Base-by-base conservation (phyloP, 2,329 filamentous ascomycete genomes). In the Trematosphaeria pertusa region DNA sequence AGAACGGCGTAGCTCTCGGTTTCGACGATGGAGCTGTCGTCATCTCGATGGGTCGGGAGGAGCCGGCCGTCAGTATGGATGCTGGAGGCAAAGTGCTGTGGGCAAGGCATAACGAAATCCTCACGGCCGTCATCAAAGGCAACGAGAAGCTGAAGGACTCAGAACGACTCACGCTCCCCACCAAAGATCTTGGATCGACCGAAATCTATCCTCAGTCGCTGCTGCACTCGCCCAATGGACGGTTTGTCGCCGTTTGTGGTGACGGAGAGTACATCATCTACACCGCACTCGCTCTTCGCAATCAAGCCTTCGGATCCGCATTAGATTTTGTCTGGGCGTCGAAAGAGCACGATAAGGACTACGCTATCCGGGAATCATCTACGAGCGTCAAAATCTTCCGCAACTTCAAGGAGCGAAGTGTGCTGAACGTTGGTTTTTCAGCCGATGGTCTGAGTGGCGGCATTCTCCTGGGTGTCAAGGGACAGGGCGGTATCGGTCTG, bases 201-300 rank as follows among this genome's bases (percentile, higher is more conserved):
- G 94, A 99, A 76, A 87, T 99, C 33, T 99, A 97, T 73, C 94
- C 94, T 1, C 92, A 97, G 69, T 96, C 91, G 0, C 82, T 99
- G 40, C 83, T 91, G 26, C 94, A 99, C 76, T 97, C 92, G n/a
- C 90, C 94, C 26, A 99, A 99, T 62, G 91, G 91, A 40, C 86
- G 91, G 50, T 94, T 94, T 59, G 89, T 94, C 37, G 88, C 88
- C 14, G 87, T 92, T 2, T 97, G 93, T 58, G 94, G 94, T 58
- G 94, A 99, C 70, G 94, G 94, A 53, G 94, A 99, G 74, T 99
- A 97, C 76, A 97, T 97, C 71, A 96, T 97, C 65, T 97, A 97
- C 78, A 97, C 94, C 20, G 92, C 94, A 45, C 82, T 97, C 48
- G 93, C 93, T 3, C 96, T 95, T 83, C 87, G 94, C 70, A 97